These are phyloP conservation scores for Candida nemodendra DNA, from an alignment of 805 yeast species.

Conservation along the genomic window DNA sequence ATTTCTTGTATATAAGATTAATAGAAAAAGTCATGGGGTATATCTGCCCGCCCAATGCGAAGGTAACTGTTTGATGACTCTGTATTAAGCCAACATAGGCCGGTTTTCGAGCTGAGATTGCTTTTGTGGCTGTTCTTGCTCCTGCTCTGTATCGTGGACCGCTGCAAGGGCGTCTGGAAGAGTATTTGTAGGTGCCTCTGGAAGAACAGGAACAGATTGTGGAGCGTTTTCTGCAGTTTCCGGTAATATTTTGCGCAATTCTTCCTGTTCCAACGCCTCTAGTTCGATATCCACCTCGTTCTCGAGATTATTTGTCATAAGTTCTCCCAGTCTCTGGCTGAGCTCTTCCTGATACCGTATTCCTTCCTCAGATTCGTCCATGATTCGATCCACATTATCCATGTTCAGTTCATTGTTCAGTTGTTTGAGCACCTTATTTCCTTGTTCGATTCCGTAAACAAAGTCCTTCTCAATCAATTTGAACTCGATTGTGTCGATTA, in stretches of 20 bases:
- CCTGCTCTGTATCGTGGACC: constrained; percentile 17
- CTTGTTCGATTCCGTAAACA: constrained; percentile 73
- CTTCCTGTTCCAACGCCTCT: constrained; percentile 47
- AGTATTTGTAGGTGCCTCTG: constrained; percentile 31
- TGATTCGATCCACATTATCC: constrained; percentile 73
- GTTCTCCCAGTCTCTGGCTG: constrained; percentile 47
- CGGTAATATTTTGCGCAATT: constrained; percentile 14
- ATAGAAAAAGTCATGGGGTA: too few relatives aligned
- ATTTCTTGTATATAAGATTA: too few relatives aligned
- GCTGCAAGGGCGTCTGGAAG: constrained; percentile 23
- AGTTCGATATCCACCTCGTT: constrained; percentile 68
- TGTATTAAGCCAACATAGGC: too few relatives aligned
- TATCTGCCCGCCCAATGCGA: too few relatives aligned
- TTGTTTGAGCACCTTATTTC: constrained; percentile 71
- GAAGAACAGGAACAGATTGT: constrained; percentile 22
- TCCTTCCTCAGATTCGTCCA: constrained; percentile 86
- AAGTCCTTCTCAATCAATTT: constrained; percentile 87
- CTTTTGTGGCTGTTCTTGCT: constrained; percentile 22
- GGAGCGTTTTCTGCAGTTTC: constrained; percentile 11
- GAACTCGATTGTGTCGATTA: constrained; percentile 81
- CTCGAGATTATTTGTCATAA: constrained; percentile 47
- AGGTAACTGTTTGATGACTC: too few relatives aligned
- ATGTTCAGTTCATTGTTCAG: constrained; percentile 76
- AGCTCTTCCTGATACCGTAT: constrained; percentile 75
- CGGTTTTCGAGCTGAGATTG: too few relatives aligned